Evolutionary conservation across 1,284 basidiomycete genomes (phyloP).

Genomic region (Pholiota adiposa): DNA sequence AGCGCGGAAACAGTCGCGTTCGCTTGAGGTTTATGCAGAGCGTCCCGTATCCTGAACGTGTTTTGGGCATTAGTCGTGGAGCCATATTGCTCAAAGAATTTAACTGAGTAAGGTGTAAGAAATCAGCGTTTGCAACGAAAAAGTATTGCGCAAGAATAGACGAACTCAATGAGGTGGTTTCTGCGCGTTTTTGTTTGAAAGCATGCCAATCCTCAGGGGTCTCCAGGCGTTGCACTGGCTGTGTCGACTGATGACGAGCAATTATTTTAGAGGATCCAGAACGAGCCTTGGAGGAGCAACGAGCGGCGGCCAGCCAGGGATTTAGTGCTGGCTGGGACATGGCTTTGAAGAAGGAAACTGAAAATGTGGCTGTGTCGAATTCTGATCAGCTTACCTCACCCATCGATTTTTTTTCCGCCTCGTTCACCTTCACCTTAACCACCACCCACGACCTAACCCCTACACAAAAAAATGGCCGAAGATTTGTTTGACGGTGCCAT

Average conservation of each 20-base stretch:
- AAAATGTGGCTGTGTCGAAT: slow-evolving; percentile 51
- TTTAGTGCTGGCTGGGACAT: slow-evolving; percentile 42
- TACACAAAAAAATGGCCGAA: slow-evolving; percentile 75
- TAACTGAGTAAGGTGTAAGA: slow-evolving; percentile 46
- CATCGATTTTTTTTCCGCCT: slow-evolving; percentile 49
- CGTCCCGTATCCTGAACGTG: slow-evolving; percentile 76
- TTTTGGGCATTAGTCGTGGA: slow-evolving; percentile 77
- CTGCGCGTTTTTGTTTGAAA: slow-evolving; percentile 61
- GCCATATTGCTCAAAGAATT: slow-evolving; percentile 72
- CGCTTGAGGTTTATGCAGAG: slow-evolving; percentile 67
- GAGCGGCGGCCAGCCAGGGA: slow-evolving; percentile 44
- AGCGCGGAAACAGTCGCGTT: slow-evolving; percentile 87
- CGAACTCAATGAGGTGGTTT: slow-evolving; percentile 58
- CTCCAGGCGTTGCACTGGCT: slow-evolving; percentile 41
- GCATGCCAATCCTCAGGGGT: slow-evolving; percentile 65
- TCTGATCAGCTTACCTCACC: slow-evolving; percentile 47
- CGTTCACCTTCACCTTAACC: slow-evolving; percentile 36
- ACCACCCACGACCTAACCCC: slow-evolving; percentile 33
- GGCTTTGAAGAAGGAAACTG: slow-evolving; percentile 23
- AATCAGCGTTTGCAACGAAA: slow-evolving; percentile 5
- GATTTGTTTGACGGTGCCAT: slow-evolving; percentile 96
- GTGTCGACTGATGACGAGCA: slow-evolving; percentile 32
- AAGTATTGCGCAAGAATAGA: slow-evolving; percentile 23
- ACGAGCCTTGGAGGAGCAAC: slow-evolving; percentile 37
- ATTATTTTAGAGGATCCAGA: slow-evolving; percentile 13